Base-by-base conservation (phyloP, 148 eudicot genomes). In the Rhododendron ferrugineum region DNA sequence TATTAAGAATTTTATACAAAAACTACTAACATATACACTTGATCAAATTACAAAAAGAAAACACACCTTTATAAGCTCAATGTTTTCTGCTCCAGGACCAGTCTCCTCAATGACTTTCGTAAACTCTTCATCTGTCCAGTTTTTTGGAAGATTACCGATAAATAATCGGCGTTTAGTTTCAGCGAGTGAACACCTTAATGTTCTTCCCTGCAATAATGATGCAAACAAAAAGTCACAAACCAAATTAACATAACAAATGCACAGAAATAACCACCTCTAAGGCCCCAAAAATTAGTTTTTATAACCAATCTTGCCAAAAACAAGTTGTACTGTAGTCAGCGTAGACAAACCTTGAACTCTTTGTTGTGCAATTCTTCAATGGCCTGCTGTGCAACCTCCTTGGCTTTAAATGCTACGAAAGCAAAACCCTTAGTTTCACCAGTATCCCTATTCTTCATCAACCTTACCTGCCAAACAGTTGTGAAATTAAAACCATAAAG, bases 401-500 rank as follows among this genome's bases (percentile, higher is more conserved):
- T 93, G 16, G 95, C 90, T 88, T 81, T 93, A 80, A 94, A 97
- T 78, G 93, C 92, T 50, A 97, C 97, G 87, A 97, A 97, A 23
- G 99, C 98, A 89, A 92, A 97, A 8, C 99, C 99, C 88, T 93
- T 94, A 84, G 88, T 92, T 88, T 97, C 99, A 84, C 98, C 97
- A 56, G 99, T 94, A 78, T 95, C 98, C 90, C 90, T 93, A 82
- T 95, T 93, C 86, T 92, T 97, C 92, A 94, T 90, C 84, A 97
- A 87, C 91, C 93, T 94, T 80, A 93, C 85, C 99, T 97, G 92
- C 84, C 89, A 87, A 66, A 78, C 16, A 47, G 84, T 70, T 50
- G 15, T 16, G n/a, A 70, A 36, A 49, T 50, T 56, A 44, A 44
- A 85, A 75, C 40, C 18, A 56, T 4, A 5, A 50, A 46, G 22